Conservation (phyloP, 2,329 filamentous ascomycete genomes). For the Pyrenochaeta sp. region DNA sequence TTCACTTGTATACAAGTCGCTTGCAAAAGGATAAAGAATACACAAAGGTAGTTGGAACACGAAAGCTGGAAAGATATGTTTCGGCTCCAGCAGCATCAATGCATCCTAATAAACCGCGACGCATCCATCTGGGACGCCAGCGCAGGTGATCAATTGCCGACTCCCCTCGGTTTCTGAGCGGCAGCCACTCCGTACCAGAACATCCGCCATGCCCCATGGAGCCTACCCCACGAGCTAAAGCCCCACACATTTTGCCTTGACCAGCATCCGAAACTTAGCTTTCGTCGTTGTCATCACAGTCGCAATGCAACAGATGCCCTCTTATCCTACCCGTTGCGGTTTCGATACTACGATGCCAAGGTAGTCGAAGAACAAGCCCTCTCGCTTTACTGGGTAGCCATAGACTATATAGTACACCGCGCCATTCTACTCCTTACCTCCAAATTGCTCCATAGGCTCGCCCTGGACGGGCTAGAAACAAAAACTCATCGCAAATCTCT, state of each 20-base stretch:
- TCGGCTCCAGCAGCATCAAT: conserved; percentile 6
- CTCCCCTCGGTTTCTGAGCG: conserved; percentile 27
- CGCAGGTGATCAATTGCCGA: conserved; percentile 41
- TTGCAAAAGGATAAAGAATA: not conserved
- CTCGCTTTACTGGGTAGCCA: no score
- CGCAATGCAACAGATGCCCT: no score
- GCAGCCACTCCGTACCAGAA: not conserved
- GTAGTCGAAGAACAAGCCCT: no score
- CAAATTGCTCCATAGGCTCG: no score
- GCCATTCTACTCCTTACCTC: no score
- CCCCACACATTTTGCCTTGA: conserved; percentile 27
- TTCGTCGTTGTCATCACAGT: not conserved
- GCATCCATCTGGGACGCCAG: conserved; percentile 21
- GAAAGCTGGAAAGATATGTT: not conserved
- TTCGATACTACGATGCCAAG: no score
- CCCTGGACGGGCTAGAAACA: no score
- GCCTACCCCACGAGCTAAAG: conserved; percentile 15
- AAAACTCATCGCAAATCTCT: no score
- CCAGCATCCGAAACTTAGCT: conserved; percentile 7
- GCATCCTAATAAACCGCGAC: conserved; percentile 11
- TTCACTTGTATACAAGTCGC: not conserved
- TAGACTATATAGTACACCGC: no score
- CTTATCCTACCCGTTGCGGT: no score
- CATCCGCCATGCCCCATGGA: conserved; percentile 14
- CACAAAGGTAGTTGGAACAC: not conserved